These are phyloP conservation scores for Brassica rapa DNA, from an alignment of 345 rosid genomes.

Conservation along the genomic window DNA sequence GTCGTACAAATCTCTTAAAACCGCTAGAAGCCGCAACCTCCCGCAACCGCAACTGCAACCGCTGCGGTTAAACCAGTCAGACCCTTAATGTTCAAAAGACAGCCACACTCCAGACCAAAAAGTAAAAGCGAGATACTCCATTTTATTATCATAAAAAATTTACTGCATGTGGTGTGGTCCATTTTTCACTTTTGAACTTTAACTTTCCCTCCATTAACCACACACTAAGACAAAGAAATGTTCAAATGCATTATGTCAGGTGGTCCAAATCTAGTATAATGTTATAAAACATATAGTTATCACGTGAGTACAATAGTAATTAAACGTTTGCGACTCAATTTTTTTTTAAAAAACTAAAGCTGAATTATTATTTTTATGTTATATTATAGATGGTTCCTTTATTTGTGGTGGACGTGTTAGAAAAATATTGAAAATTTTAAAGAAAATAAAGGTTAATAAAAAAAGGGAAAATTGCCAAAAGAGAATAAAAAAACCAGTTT, in stretches of 20 bases:
- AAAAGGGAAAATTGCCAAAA: neutral
- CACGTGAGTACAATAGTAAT: slow-evolving; percentile 27
- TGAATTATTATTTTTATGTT: neutral
- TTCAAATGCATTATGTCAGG: slow-evolving; percentile 19
- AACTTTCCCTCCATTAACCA: slow-evolving; percentile 31
- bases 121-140: slow-evolving; percentile 15
- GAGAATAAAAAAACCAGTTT: too few species aligned
- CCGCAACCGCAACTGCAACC: too few species aligned
- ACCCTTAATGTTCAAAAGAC: slow-evolving; percentile 16
- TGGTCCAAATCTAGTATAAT: slow-evolving; percentile 16
- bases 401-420: slow-evolving; percentile 4
- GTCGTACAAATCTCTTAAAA: too few species aligned
- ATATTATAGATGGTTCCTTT: slow-evolving; percentile 3
- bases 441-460: neutral
- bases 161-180: slow-evolving; percentile 16
- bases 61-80: too few species aligned
- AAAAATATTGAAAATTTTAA: neutral
- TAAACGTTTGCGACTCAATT: neutral
- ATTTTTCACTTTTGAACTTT: slow-evolving; percentile 13
- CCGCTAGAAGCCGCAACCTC: too few species aligned
- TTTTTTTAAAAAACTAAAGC: neutral
- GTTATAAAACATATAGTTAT: neutral
- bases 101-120: slow-evolving; percentile 11
- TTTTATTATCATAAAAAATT: slow-evolving; percentile 19
- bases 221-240: neutral